These are phyloP conservation scores for Oryza brachyantha DNA, from an alignment of 176 grass and related monocot genomes.

Conservation along the genomic window DNA sequence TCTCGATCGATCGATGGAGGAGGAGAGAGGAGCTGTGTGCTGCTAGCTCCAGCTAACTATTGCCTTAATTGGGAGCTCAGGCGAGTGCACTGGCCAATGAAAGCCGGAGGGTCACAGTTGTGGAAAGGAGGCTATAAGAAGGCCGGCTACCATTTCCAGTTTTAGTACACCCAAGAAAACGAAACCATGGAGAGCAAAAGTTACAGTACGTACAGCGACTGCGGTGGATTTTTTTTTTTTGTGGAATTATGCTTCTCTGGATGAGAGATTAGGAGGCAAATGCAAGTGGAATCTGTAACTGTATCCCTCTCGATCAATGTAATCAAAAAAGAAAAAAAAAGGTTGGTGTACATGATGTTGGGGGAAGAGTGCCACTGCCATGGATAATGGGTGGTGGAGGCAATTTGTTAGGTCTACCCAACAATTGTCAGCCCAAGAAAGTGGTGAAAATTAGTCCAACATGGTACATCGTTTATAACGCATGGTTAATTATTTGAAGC, in stretches of 20 bases:
- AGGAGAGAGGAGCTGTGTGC: neutral
- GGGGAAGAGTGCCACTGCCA: neutral
- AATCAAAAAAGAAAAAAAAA: neutral
- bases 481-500: no score
- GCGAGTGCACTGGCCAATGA: neutral
- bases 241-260: neutral
- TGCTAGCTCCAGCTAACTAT: neutral
- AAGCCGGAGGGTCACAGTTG: neutral
- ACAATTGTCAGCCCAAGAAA: neutral
- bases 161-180: constrained; percentile 32
- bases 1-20: no score
- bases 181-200: neutral
- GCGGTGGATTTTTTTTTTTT: neutral
- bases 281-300: neutral
- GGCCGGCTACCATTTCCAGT: constrained; percentile 14
- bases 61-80: neutral
- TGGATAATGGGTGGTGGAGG: neutral
- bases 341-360: neutral
- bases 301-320: neutral
- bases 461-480: no score
- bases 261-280: neutral
- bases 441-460: no score
- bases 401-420: constrained; percentile 11
- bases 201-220: neutral
- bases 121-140: neutral